Conservation (phyloP, 257 asterid species). For the Lithospermum erythrorhizon region DNA sequence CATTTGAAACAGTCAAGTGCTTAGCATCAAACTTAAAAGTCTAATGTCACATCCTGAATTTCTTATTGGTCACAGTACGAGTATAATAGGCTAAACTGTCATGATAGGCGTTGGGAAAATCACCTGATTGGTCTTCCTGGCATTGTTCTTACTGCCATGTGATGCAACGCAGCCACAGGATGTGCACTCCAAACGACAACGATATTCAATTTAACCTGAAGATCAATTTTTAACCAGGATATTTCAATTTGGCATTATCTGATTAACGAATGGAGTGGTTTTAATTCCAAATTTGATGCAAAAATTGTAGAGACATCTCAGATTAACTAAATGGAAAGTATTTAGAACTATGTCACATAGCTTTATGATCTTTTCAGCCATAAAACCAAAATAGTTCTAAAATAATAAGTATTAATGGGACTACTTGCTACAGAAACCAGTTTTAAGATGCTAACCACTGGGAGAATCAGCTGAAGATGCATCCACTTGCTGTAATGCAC, state of each 20-base stretch:
- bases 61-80: too few relatives aligned
- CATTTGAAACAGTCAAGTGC: neutral
- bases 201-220: too few relatives aligned
- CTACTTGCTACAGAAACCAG: neutral
- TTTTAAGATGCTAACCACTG: conserved; percentile 16
- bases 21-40: neutral
- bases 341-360: neutral
- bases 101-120: neutral
- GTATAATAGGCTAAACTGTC: too few relatives aligned
- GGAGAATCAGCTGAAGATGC: conserved; percentile 18
- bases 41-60: too few relatives aligned
- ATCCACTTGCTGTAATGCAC: conserved; percentile 38
- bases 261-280: neutral
- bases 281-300: neutral
- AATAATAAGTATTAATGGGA: too few relatives aligned
- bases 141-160: neutral
- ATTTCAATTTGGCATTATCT: neutral
- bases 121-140: neutral
- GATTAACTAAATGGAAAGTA: neutral
- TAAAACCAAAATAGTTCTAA: too few relatives aligned
- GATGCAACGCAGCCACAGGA: neutral
- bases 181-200: too few relatives aligned
- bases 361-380: neutral
- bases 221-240: neutral
- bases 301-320: neutral